These are phyloP conservation scores for Pleurotus giganteus DNA, from an alignment of 768 basidiomycete genomes.

Conservation along the genomic window DNA sequence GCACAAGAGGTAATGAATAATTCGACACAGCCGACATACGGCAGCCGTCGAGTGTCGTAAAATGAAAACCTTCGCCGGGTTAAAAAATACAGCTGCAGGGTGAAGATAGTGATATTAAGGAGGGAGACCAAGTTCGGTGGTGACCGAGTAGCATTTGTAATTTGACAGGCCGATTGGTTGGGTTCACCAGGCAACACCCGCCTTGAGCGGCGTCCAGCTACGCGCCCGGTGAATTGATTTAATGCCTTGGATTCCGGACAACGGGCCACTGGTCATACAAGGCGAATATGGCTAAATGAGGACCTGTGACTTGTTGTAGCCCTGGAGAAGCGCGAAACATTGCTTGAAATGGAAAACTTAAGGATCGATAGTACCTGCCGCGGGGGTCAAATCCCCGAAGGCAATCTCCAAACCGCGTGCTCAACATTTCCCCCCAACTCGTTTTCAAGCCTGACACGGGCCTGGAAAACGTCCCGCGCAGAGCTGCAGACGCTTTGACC, in stretches of 20 bases:
- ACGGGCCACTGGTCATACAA: not conserved
- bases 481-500: not conserved
- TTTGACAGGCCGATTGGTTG: not conserved
- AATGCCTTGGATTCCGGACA: not conserved
- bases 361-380: slow-evolving; percentile 7
- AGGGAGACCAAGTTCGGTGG: not conserved
- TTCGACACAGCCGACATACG: too few species aligned
- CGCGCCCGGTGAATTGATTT: not conserved
- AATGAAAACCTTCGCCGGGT: too few species aligned
- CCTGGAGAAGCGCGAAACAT: not conserved
- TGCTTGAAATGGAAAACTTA: not conserved
- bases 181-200: slow-evolving; percentile 4
- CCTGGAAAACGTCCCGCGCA: too few species aligned
- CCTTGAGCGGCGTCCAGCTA: not conserved
- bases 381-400: not conserved
- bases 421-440: too few species aligned
- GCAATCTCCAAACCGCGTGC: slow-evolving; percentile 8
- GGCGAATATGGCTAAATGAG: not conserved
- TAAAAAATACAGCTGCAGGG: not conserved
- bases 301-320: not conserved
- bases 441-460: too few species aligned
- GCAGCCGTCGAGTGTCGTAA: not conserved
- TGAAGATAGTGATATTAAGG: not conserved
- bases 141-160: slow-evolving; percentile 1
- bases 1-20: not conserved